Conservation (phyloP, 2,329 filamentous ascomycete genomes). For the Calonectria multiphialidica region DNA sequence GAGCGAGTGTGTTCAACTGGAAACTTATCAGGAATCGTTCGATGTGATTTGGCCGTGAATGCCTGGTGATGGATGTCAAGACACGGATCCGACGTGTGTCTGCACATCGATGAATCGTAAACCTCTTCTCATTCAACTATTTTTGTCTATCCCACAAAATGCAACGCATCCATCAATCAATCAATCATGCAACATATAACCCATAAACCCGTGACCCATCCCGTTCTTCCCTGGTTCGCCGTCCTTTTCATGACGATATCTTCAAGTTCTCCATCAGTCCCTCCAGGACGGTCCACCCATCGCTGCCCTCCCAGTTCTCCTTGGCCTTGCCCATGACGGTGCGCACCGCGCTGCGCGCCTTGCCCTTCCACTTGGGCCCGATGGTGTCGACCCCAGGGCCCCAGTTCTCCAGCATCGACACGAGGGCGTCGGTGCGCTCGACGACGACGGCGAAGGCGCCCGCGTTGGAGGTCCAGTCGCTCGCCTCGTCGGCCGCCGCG, state of each 20-base stretch:
- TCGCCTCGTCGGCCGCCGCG: constrained; percentile 45
- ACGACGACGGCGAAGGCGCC: constrained; percentile 80
- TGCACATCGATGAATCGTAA: background rate
- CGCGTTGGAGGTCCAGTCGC: constrained; percentile 64
- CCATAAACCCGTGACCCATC: constrained; percentile 18
- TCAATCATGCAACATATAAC: background rate
- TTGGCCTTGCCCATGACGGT: constrained; percentile 86
- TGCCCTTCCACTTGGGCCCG: constrained; percentile 87
- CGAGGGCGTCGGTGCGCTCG: constrained; percentile 82
- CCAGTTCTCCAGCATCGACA: constrained; percentile 86
- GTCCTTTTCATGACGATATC: constrained; percentile 29
- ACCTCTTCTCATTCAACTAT: background rate
- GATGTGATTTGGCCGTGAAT: no score
- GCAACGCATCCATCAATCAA: background rate
- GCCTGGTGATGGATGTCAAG: background rate
- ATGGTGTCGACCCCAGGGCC: constrained; percentile 75
- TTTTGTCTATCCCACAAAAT: constrained; percentile 24
- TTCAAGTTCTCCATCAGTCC: constrained; percentile 68
- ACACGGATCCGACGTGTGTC: background rate
- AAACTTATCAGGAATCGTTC: background rate
- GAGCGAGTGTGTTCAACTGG: constrained; percentile 1
- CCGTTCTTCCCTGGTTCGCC: background rate
- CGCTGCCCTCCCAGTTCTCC: constrained; percentile 84
- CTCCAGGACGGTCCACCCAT: constrained; percentile 74
- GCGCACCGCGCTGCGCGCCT: constrained; percentile 85